Percentiles rank a stretch among this genome's conserved stretches.
These are phyloP conservation scores for Phylloporus arenicola DNA, from an alignment of 768 basidiomycete genomes.

Conservation along the genomic window DNA sequence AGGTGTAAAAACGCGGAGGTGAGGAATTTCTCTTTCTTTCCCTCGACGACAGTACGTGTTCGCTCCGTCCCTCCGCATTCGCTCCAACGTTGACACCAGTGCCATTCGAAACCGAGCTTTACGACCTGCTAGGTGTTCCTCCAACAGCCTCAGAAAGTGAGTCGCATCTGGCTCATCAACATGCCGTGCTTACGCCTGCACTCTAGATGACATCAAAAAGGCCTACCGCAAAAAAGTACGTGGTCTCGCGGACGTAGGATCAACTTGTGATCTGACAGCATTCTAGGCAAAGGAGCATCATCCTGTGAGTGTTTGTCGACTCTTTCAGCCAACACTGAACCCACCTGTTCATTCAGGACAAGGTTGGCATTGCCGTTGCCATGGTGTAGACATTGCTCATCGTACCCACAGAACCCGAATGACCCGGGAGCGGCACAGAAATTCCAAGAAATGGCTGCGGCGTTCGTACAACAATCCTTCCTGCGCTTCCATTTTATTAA, in stretches of 20 bases:
- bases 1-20: constrained; percentile 22
- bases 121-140: constrained; percentile 77
- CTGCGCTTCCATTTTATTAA: constrained; percentile 3
- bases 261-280: constrained; percentile 12
- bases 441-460: constrained; percentile 86
- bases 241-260: constrained; percentile 6
- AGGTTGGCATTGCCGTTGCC: constrained; percentile 36
- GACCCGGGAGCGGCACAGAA: constrained; percentile 76
- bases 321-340: neutral
- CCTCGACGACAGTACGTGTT: constrained; percentile 25
- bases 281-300: constrained; percentile 80
- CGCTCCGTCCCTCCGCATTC: neutral
- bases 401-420: constrained; percentile 65
- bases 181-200: constrained; percentile 8
- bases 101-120: constrained; percentile 74
- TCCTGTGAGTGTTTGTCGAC: constrained; percentile 50
- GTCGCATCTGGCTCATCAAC: constrained; percentile 7
- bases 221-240: constrained; percentile 89
- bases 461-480: constrained; percentile 45
- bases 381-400: neutral
- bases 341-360: constrained; percentile 47
- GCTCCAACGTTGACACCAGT: constrained; percentile 35
- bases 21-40: constrained; percentile 1
- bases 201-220: constrained; percentile 80
- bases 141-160: constrained; percentile 68